Evolutionary conservation across 768 basidiomycete genomes (phyloP), one percentile per base, ranked within the genome.

Genomic region (Lanmaoa pseudosensibilis): DNA sequence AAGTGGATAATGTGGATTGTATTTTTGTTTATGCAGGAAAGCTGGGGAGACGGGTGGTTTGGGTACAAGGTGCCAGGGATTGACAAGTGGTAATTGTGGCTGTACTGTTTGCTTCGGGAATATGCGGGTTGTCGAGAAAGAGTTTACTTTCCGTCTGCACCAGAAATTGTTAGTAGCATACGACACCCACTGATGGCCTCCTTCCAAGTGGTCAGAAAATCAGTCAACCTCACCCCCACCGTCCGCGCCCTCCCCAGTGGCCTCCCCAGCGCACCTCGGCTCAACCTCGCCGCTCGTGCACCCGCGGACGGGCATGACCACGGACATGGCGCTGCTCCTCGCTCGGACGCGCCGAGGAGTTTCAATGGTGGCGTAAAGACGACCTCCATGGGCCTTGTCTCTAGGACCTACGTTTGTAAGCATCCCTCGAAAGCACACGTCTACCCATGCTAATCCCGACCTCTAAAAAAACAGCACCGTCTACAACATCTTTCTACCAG

Each of bases 221-320:
- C 88, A 60, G 77, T 92, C 66, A 91, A 84, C 73, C 77, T 96
- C 60, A 74, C 88, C 34, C 91, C 94, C 55, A 92, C 92, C 34
- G 84, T 91, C 61, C 84, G 90, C 68, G 78, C 84, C 7, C 83
- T 91, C 55, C 80, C 94, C 43, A 85, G 82, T 34, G 95, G 95
- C 57, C 80, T 94, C 15, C 95, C 95, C 32, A 71, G 72, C 63
- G 90, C 86, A 8, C 85, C 90, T 34, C 79, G 83, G 48, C 76
- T 98, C 70, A 90, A 89, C 75, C 78, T 92, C 68, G 74, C 82
- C 58, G 84, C 82, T 45, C 85, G 85, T 65, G 84, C 85, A 33
- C 82, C 85, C 56, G 73, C 79, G 54, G 74, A 76, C 62, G 80
- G 77, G 32, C 86, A 89, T 63, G 82, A 80, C 61, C 75, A 81